phyloP scores from a whole-genome alignment of 2,329 filamentous ascomycete genomes.

The Aspergillus sergii region DNA sequence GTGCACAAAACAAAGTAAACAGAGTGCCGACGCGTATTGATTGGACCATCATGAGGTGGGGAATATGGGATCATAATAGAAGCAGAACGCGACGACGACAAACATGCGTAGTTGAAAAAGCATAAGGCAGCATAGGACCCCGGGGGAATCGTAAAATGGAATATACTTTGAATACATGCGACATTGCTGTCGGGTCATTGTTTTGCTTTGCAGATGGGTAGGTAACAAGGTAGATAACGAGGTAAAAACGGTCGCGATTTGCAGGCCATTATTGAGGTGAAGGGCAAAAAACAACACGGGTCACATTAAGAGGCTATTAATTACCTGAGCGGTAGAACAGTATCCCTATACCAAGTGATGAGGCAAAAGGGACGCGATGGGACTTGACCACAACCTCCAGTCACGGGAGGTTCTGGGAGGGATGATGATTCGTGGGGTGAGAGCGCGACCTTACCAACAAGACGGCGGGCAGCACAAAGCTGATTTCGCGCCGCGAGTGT shows the following conservation, averaged over 20 bases:
- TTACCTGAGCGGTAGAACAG: not conserved
- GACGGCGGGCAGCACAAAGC: constrained; percentile 19
- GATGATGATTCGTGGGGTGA: constrained; percentile 23
- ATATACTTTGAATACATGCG: constrained; percentile 4
- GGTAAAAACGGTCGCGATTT: constrained; percentile 19
- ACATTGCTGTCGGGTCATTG: constrained; percentile 7
- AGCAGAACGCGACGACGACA: constrained; percentile 20
- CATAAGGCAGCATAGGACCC: constrained; percentile 11
- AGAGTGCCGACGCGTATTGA: constrained; percentile 28
- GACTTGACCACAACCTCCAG: constrained; percentile 16
- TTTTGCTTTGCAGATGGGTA: constrained; percentile 9
- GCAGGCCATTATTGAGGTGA: constrained; percentile 19
- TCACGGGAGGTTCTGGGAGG: constrained; percentile 18
- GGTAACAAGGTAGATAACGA: not conserved
- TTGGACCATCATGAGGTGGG: constrained; percentile 19
- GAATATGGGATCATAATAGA: constrained; percentile 11
- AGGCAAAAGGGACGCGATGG: constrained; percentile 18
- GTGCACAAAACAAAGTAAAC: constrained; percentile 15
- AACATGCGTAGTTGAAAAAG: constrained; percentile 8
- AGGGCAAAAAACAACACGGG: constrained; percentile 21
- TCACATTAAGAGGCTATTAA: not conserved
- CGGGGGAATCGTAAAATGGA: not conserved
- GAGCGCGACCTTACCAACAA: constrained; percentile 24
- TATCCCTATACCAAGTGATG: constrained; percentile 18
- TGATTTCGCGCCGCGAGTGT: constrained; percentile 12